Conservation (phyloP, 2,329 filamentous ascomycete genomes). For the Trichophyton rubrum region DNA sequence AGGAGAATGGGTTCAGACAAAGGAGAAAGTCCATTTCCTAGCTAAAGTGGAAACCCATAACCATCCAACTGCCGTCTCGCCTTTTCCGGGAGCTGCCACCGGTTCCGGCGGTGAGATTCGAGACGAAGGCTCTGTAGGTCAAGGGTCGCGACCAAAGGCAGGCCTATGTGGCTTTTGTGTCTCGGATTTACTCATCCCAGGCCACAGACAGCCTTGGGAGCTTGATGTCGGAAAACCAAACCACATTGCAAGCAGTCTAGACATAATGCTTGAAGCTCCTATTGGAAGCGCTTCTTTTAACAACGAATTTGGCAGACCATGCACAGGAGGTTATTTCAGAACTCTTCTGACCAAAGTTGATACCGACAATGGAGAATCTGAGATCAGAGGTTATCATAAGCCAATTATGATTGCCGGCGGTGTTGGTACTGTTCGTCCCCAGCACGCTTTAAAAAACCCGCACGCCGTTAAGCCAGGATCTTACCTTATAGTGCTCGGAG, state of each 20-base stretch:
- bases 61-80: constrained; percentile 90
- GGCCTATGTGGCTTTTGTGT: constrained; percentile 90
- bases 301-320: constrained; percentile 92
- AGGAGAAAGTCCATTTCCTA: constrained; percentile 75
- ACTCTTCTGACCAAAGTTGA: constrained; percentile 65
- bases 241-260: constrained; percentile 84
- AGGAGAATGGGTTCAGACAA: constrained; percentile 75
- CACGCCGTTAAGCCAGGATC: constrained; percentile 73
- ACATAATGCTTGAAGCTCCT: constrained; percentile 96
- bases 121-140: constrained; percentile 86
- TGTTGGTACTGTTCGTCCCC: constrained; percentile 79
- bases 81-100: constrained; percentile 84
- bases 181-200: constrained; percentile 84
- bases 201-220: constrained; percentile 75
- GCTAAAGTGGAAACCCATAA: constrained; percentile 98
- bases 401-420: constrained; percentile 98
- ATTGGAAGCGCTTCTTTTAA: constrained; percentile 94
- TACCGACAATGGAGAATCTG: constrained; percentile 48
- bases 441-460: constrained; percentile 77
- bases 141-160: constrained; percentile 85
- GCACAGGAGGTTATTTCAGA: constrained; percentile 78
- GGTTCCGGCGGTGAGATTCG: constrained; percentile 91
- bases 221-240: constrained; percentile 75
- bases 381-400: constrained; percentile 89
- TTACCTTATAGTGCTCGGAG: constrained; percentile 82